Percentiles rank a stretch among this genome's conserved stretches.
Conservation (phyloP, 2,329 filamentous ascomycete genomes). For the Sporothrix pseudoabietina region DNA sequence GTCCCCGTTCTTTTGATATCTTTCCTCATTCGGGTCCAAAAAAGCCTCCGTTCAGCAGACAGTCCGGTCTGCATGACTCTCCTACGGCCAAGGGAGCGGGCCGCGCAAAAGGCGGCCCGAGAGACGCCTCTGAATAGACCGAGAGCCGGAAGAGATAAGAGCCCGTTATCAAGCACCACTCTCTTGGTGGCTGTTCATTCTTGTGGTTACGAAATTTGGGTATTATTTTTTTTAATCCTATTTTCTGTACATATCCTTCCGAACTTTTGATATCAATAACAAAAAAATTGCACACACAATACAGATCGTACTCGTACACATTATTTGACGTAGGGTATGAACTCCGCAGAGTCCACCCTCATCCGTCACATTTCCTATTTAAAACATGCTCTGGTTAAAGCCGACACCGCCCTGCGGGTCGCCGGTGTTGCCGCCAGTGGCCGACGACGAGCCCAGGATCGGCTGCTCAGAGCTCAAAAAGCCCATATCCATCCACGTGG, state of each 20-base stretch:
- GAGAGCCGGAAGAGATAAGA: constrained; percentile 7
- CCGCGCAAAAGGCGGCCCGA: constrained; percentile 6
- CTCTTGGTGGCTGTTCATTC: background rate
- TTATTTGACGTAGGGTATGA: background rate
- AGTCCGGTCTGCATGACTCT: background rate
- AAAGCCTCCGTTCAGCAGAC: background rate
- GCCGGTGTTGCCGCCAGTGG: constrained; percentile 10
- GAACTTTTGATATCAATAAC: constrained; percentile 15
- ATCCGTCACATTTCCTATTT: background rate
- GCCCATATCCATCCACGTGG: constrained; percentile 35
- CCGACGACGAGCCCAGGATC: constrained; percentile 23
- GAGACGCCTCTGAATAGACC: background rate
- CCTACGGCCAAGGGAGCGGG: background rate
- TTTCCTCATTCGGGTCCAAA: background rate
- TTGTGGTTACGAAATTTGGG: too few species aligned
- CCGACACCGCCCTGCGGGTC: constrained; percentile 4
- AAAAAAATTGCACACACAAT: background rate
- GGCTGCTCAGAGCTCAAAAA: constrained; percentile 34
- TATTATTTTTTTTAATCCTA: background rate
- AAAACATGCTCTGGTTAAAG: constrained; percentile 26
- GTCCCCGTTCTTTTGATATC: background rate
- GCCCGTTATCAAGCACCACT: background rate
- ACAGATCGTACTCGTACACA: background rate
- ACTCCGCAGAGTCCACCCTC: background rate
- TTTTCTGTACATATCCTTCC: background rate